Evolutionary conservation across 495 filamentous ascomycete species (phyloP).

Genomic region (Penicillium flavigenum): DNA sequence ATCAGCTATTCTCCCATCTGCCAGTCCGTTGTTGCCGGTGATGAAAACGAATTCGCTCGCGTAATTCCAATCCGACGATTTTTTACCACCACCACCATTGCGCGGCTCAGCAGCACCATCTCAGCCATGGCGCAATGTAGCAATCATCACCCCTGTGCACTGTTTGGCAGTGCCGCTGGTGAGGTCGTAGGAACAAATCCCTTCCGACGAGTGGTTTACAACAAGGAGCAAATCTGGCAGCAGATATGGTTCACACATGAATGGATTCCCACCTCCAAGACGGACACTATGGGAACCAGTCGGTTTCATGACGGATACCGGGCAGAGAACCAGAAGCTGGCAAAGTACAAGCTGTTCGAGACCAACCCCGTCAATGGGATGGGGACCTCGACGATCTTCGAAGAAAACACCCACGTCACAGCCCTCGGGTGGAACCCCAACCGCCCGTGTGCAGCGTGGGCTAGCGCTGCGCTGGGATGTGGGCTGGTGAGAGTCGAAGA

Average conservation of each 20-base stretch:
- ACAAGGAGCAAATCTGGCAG: slow-evolving; percentile 55
- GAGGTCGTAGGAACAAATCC: slow-evolving; percentile 57
- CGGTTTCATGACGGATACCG: slow-evolving; percentile 62
- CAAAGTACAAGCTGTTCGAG: slow-evolving; percentile 34
- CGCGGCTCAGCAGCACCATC: slow-evolving; percentile 35
- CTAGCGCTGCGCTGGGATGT: slow-evolving; percentile 59
- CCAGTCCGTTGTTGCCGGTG: slow-evolving; percentile 53
- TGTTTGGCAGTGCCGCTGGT: slow-evolving; percentile 59
- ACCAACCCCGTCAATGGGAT: slow-evolving; percentile 37
- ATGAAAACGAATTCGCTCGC: slow-evolving; percentile 58
- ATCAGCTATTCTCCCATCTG: slow-evolving; percentile 58
- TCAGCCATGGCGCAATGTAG: slow-evolving; percentile 46
- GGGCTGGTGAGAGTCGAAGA: slow-evolving; percentile 70
- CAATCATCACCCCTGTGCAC: slow-evolving; percentile 51
- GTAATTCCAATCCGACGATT: slow-evolving; percentile 55
- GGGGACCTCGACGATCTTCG: slow-evolving; percentile 52
- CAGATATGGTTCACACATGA: slow-evolving; percentile 64
- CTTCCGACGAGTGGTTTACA: slow-evolving; percentile 51
- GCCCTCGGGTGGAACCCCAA: slow-evolving; percentile 68
- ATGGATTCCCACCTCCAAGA: slow-evolving; percentile 44
- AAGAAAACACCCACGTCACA: slow-evolving; percentile 57
- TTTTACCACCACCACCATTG: slow-evolving; percentile 49
- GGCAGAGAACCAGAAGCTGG: slow-evolving; percentile 42
- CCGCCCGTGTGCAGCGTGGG: slow-evolving; percentile 60
- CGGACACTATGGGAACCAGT: slow-evolving; percentile 41